A percentile compares a stretch with the other conserved stretches of the same genome.
These are phyloP conservation scores for Ogataea trehalophila DNA, from an alignment of 805 yeast species.

Conservation along the genomic window DNA sequence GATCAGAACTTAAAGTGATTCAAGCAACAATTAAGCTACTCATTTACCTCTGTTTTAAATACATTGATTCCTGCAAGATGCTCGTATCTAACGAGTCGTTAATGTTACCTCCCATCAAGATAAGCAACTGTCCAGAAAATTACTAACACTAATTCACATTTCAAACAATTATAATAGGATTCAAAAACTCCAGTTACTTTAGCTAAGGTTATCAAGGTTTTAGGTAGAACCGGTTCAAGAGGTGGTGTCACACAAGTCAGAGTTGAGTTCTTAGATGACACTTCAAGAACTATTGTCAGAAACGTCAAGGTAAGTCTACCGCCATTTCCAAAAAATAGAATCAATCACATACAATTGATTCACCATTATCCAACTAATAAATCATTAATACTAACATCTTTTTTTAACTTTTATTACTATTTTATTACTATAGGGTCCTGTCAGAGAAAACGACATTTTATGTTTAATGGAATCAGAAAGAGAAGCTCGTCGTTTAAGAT, in stretches of 20 bases:
- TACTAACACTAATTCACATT: slow-evolving; percentile 4
- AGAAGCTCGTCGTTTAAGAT: slow-evolving; percentile 96
- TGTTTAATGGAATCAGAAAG: slow-evolving; percentile 99
- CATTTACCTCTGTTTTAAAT: too few relatives aligned
- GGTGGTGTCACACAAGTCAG: slow-evolving; percentile 99
- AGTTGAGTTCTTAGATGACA: slow-evolving; percentile 93
- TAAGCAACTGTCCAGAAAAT: background rate
- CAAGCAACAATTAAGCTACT: too few relatives aligned
- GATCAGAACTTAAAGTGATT: too few relatives aligned
- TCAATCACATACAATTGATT: background rate
- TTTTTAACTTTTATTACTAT: slow-evolving; percentile 2
- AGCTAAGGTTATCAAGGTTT: slow-evolving; percentile 98
- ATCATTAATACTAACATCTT: slow-evolving; percentile 7
- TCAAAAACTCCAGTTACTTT: slow-evolving; percentile 92
- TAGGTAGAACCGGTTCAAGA: slow-evolving; percentile 99
- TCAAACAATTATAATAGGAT: slow-evolving; percentile 31
- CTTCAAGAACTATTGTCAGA: slow-evolving; percentile 94
- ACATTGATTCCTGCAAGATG: too few relatives aligned
- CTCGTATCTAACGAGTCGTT: too few relatives aligned
- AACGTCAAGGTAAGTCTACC: slow-evolving; percentile 59
- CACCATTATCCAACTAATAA: too few relatives aligned
- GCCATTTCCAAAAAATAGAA: background rate
- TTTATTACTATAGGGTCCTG: slow-evolving; percentile 59
- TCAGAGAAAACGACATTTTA: slow-evolving; percentile 96
- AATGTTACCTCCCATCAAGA: too few relatives aligned